Conservation (phyloP, 371 early-diverging fungal genomes). For the Caulochytrium protostelioides region DNA sequence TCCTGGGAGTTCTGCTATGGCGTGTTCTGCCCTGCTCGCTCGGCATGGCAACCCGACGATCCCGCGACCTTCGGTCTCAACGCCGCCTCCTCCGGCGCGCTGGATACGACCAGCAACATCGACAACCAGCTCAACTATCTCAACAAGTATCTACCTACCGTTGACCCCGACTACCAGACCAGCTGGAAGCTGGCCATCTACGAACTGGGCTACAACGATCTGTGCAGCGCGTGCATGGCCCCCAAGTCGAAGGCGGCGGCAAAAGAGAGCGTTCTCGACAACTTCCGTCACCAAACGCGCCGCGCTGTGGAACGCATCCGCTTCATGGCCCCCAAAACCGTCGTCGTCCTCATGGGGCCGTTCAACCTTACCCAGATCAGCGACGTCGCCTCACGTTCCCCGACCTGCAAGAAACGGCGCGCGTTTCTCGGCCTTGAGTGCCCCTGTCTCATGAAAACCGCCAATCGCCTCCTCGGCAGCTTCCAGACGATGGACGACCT, state of each 20-base stretch:
- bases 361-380: conserved; percentile 1
- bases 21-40: conserved; percentile 1
- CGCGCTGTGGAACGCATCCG: background rate
- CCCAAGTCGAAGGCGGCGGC: conserved; percentile 2
- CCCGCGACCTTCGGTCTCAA: conserved; percentile 4
- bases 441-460: background rate
- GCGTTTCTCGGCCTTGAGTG: conserved; percentile 2
- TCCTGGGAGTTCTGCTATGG: conserved; percentile 3
- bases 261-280: too few relatives aligned
- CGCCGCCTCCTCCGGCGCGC: conserved; percentile 5
- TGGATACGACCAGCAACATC: conserved; percentile 1
- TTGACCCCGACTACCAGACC: conserved; percentile 2
- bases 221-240: conserved; percentile 3
- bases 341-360: conserved; percentile 1
- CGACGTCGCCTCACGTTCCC: background rate
- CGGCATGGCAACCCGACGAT: background rate
- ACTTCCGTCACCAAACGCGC: conserved; percentile 2
- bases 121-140: conserved; percentile 1
- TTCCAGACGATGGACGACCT: conserved; percentile 1
- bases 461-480: background rate
- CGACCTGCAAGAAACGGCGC: conserved; percentile 1
- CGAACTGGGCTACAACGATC: conserved; percentile 3
- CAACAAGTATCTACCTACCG: background rate
- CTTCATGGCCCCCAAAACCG: background rate
- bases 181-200: background rate